Evolutionary conservation across 192 early-diverging fungal genomes (phyloP).

Genomic region (Backusella parvicylindrica): DNA sequence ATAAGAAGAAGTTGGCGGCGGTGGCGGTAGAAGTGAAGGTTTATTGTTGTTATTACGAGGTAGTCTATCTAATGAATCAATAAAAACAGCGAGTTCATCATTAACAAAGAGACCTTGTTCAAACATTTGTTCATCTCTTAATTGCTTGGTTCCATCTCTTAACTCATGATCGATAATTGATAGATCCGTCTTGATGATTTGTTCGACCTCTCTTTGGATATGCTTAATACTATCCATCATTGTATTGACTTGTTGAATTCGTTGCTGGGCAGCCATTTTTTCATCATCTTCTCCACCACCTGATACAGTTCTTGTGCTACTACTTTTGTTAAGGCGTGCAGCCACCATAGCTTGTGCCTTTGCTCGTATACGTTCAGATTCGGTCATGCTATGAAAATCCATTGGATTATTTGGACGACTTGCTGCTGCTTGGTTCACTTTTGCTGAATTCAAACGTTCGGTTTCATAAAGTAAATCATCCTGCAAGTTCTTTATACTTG

Average conservation of each 20-base stretch:
- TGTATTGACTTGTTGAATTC: background rate
- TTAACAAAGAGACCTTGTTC: slow-evolving; percentile 28
- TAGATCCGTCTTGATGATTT: slow-evolving; percentile 7
- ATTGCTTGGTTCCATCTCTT: background rate
- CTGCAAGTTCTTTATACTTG: slow-evolving; percentile 12
- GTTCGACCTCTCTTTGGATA: background rate
- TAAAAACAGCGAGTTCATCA: slow-evolving; percentile 27
- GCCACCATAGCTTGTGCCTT: slow-evolving; percentile 50
- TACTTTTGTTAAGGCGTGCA: slow-evolving; percentile 29
- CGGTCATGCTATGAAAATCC: slow-evolving; percentile 27
- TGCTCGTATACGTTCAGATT: slow-evolving; percentile 44
- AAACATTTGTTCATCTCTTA: slow-evolving; percentile 31
- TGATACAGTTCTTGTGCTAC: background rate
- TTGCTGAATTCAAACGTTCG: slow-evolving; percentile 5
- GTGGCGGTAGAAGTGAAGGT: background rate
- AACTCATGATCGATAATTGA: slow-evolving; percentile 8
- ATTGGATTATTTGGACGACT: background rate
- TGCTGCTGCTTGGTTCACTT: background rate
- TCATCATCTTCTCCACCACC: background rate
- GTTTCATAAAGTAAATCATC: slow-evolving; percentile 11
- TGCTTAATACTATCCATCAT: background rate
- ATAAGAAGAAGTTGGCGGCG: background rate
- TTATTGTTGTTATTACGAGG: background rate
- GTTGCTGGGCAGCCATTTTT: background rate
- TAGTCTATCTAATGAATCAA: slow-evolving; percentile 13